Evolutionary conservation across 495 filamentous ascomycete genomes (phyloP).

Genomic region (Neurospora sp.): DNA sequence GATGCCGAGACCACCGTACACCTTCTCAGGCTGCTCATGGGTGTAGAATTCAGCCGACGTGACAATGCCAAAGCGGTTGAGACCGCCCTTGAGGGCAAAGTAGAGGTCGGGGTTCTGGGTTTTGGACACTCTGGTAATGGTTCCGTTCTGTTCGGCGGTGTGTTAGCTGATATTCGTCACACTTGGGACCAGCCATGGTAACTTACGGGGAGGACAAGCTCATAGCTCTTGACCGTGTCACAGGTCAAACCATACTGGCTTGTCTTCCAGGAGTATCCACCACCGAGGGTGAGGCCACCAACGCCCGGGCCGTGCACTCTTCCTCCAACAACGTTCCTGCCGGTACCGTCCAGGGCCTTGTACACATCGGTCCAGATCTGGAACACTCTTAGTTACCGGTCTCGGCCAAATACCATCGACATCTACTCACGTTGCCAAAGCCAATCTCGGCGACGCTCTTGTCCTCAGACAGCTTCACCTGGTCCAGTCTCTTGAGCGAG

Average conservation of each 20-base stretch:
- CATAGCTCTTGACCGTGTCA: slow-evolving; percentile 15
- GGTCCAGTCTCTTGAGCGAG: slow-evolving; percentile 15
- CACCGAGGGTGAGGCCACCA: slow-evolving; percentile 20
- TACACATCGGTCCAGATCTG: slow-evolving; percentile 16
- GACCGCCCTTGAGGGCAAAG: slow-evolving; percentile 47
- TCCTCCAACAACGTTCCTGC: slow-evolving; percentile 17
- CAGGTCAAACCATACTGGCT: slow-evolving; percentile 18
- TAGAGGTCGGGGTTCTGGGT: slow-evolving; percentile 41
- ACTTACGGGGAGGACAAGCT: slow-evolving; percentile 18
- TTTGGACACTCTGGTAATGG: slow-evolving; percentile 9
- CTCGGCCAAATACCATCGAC: no score
- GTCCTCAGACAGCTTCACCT: slow-evolving; percentile 19
- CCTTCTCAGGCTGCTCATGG: slow-evolving; percentile 21
- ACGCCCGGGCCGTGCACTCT: slow-evolving; percentile 16
- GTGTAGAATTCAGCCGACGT: slow-evolving; percentile 40
- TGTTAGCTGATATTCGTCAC: background rate
- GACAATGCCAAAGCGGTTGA: slow-evolving; percentile 41
- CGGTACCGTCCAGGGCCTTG: slow-evolving; percentile 5
- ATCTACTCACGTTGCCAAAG: slow-evolving; percentile 5
- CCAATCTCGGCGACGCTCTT: slow-evolving; percentile 39
- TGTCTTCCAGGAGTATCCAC: slow-evolving; percentile 23
- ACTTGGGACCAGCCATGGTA: background rate
- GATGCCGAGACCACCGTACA: slow-evolving; percentile 36
- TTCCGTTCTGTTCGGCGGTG: slow-evolving; percentile 11
- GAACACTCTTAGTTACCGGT: background rate